Conservation (phyloP, 805 yeast genomes). For the Tetrapisispora taiwanensis region DNA sequence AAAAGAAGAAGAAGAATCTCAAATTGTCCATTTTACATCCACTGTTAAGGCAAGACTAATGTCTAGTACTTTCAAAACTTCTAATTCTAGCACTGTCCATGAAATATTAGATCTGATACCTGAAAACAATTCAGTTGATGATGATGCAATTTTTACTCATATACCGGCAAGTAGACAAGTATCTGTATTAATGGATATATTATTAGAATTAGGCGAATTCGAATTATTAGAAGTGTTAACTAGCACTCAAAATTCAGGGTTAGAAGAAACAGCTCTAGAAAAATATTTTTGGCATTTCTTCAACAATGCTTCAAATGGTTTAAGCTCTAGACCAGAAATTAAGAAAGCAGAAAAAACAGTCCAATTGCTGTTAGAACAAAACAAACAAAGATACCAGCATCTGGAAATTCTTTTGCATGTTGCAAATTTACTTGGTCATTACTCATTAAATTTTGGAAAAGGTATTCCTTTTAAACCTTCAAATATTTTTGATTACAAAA, state of each 20-base stretch:
- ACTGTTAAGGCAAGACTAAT: conserved; percentile 5
- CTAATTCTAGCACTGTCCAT: neutral
- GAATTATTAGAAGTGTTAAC: conserved; percentile 16
- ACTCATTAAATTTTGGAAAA: conserved; percentile 25
- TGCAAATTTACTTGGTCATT: conserved; percentile 23
- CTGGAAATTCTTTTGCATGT: conserved; percentile 20
- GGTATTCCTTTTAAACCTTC: conserved; percentile 33
- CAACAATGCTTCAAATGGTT: conserved; percentile 36
- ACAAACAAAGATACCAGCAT: conserved; percentile 5
- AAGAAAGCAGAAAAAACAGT: conserved; percentile 28
- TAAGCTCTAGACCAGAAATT: conserved; percentile 32
- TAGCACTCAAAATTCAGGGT: conserved; percentile 4
- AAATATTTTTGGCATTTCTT: conserved; percentile 35
- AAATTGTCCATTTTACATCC: conserved; percentile 18
- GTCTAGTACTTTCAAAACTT: neutral
- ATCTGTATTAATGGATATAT: conserved; percentile 18
- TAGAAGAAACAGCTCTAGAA: conserved; percentile 13
- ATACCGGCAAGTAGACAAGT: conserved; percentile 9
- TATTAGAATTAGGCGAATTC: conserved; percentile 25
- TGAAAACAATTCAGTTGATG: neutral
- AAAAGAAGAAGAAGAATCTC: conserved; percentile 15
- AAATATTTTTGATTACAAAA: conserved; percentile 26
- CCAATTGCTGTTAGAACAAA: conserved; percentile 8
- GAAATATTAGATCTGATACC: neutral
- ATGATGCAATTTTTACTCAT: conserved; percentile 9